Evolutionary conservation across 192 early-diverging fungal species (phyloP), one percentile per base, ranked within the genome.

Genomic region (Coemansia guatemalensis): DNA sequence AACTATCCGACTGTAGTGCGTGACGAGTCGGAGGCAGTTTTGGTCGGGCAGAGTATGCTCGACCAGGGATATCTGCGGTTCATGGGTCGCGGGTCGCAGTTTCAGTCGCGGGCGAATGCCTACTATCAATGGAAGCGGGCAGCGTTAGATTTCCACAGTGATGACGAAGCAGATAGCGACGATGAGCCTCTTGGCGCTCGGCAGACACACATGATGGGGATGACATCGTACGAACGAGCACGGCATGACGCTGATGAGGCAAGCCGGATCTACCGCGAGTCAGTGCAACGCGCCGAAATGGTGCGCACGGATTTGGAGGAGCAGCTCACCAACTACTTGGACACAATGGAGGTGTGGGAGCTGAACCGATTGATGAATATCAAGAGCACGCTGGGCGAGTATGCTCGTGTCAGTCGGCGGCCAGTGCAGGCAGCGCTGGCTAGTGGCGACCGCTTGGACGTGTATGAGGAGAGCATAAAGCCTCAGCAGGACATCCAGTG

Each of bases 401-500:
- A 74, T 24, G 72, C 70, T 18, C 61, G 69, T 23, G 64, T 75
- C 50, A 60, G 53, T 66, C 72, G 71, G 67, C 65, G 57, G 23
- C 75, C 69, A 1, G 58, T 78, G 24, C 69, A 64, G 35, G 75
- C 69, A 26, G 75, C 66, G 64, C 66, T 78, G 48, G 57, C 69
- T n/a, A 75, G 72, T 44, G 60, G 67, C 39, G 75, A 83, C 59
- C 69, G 85, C 5, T 80, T 88, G 64, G 74, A 84, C 18, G 85
- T 86, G 2, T 85, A 86, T 25, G 88, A 90, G 23, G 88, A 92
- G 73, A 87, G 89, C 20, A 69, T 92, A n/a, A 86, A 86, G 69
- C 89, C 90, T n/a, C 78, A 85, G 49, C 85, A 89, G 56, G 90
- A 92, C 62, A 85, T 92, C 39, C 88, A 90, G 56, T 90, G 84